Conservation (phyloP, 495 filamentous ascomycete genomes). For the Aspergillus cavernicola region DNA sequence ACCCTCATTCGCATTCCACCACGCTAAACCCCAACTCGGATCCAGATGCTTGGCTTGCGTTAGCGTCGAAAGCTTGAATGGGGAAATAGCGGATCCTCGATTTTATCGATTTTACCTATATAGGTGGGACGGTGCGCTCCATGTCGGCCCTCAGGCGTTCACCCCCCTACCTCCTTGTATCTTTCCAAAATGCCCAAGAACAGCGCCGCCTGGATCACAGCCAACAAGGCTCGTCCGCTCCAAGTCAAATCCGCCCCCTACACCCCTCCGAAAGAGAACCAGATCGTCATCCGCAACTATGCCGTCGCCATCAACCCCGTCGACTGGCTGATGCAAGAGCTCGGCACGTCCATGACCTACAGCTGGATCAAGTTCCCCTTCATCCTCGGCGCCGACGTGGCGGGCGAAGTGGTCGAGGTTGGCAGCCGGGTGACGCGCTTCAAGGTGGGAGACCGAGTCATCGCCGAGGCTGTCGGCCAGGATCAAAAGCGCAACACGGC, state of each 20-base stretch:
- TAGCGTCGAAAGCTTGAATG: no score
- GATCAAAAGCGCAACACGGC: no score
- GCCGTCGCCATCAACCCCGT: slow-evolving; percentile 46
- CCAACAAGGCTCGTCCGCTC: slow-evolving; percentile 20
- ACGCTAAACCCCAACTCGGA: no score
- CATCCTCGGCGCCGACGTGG: slow-evolving; percentile 52
- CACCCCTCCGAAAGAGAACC: slow-evolving; percentile 21
- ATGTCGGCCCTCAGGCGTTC: no score
- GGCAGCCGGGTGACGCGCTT: slow-evolving; percentile 28
- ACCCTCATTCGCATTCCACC: no score
- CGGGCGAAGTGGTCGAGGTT: slow-evolving; percentile 50
- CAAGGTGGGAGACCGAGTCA: neutral
- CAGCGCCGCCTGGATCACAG: slow-evolving; percentile 9
- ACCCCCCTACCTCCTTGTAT: no score
- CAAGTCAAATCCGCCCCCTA: slow-evolving; percentile 32
- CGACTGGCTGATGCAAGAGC: slow-evolving; percentile 45
- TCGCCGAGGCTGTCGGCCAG: slow-evolving; percentile 12
- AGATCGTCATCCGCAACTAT: slow-evolving; percentile 39
- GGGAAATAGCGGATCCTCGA: no score
- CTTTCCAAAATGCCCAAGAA: no score
- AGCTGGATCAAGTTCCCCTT: slow-evolving; percentile 39
- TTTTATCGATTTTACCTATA: no score
- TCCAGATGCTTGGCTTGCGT: no score
- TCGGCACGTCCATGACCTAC: slow-evolving; percentile 12
- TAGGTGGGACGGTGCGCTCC: no score